Evolutionary conservation across 495 filamentous ascomycete genomes (phyloP).

Genomic region (Annulohypoxylon stygium): DNA sequence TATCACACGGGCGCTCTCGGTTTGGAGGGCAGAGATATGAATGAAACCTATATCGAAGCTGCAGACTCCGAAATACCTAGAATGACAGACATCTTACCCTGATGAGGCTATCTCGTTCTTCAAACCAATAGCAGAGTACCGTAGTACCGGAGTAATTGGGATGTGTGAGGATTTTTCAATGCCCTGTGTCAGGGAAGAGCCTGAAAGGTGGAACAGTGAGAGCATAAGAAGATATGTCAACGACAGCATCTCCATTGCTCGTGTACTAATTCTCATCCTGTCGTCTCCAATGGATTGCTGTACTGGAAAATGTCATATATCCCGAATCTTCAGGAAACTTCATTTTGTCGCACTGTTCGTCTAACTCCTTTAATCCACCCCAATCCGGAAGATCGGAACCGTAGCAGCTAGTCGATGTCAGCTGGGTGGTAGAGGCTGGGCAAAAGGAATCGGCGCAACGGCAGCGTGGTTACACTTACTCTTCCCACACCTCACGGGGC

Average conservation of each 20-base stretch:
- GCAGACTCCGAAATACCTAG: too few relatives aligned
- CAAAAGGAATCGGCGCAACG: constrained; percentile 7
- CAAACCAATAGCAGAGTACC: too few relatives aligned
- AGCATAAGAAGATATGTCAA: neutral
- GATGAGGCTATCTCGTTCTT: too few relatives aligned
- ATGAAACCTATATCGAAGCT: too few relatives aligned
- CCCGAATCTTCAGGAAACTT: constrained; percentile 56
- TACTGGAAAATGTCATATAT: constrained; percentile 55
- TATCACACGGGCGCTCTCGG: too few relatives aligned
- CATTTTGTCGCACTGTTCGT: constrained; percentile 47
- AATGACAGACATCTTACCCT: too few relatives aligned
- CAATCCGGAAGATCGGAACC: constrained; percentile 18
- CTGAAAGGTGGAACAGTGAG: neutral
- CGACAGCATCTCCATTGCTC: neutral
- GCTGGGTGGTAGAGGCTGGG: neutral
- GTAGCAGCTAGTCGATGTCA: constrained; percentile 29
- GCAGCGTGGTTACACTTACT: constrained; percentile 37
- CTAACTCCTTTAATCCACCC: constrained; percentile 47
- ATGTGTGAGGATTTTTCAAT: too few relatives aligned
- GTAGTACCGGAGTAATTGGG: too few relatives aligned
- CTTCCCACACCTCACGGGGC: constrained; percentile 55
- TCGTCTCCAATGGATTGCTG: constrained; percentile 54
- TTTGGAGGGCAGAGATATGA: too few relatives aligned
- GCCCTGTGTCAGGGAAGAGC: neutral
- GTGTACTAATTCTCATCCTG: constrained; percentile 1